phyloP scores from a whole-genome alignment of 2,329 filamentous ascomycete species.

The Elsinoe arachidis region DNA sequence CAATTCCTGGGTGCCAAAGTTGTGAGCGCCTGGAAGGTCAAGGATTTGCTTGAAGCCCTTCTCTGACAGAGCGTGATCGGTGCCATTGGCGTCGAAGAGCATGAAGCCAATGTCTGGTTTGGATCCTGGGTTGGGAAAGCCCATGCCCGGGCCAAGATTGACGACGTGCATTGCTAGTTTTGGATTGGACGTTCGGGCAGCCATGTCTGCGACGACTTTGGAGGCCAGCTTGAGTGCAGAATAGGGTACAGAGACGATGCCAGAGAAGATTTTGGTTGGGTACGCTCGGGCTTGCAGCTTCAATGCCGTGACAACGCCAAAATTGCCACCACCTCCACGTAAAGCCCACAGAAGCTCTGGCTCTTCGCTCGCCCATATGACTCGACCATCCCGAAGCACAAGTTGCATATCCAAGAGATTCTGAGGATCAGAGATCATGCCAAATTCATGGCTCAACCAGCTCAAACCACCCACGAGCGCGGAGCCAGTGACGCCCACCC shows the following conservation, averaged over 20 bases:
- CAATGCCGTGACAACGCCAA: slow-evolving; percentile 24
- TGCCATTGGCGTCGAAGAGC: slow-evolving; percentile 26
- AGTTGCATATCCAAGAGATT: slow-evolving; percentile 35
- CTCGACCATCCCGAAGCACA: slow-evolving; percentile 30
- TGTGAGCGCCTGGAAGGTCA: slow-evolving; percentile 21
- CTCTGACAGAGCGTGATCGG: slow-evolving; percentile 24
- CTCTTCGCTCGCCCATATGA: slow-evolving; percentile 32
- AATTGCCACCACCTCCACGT: slow-evolving; percentile 33
- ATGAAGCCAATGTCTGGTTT: slow-evolving; percentile 22
- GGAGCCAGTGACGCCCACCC: slow-evolving; percentile 33
- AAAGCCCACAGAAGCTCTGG: slow-evolving; percentile 36
- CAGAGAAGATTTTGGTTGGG: slow-evolving; percentile 21
- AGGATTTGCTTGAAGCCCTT: slow-evolving; percentile 25
- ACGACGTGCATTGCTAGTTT: slow-evolving; percentile 26
- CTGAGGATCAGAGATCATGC: slow-evolving; percentile 32
- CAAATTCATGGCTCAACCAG: slow-evolving; percentile 33
- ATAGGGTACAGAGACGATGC: slow-evolving; percentile 20
- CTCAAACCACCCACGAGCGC: slow-evolving; percentile 32
- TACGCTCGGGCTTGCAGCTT: slow-evolving; percentile 25
- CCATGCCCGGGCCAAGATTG: slow-evolving; percentile 21
- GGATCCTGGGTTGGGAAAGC: slow-evolving; percentile 18
- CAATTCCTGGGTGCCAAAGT: slow-evolving; percentile 20
- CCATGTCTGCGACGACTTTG: slow-evolving; percentile 21
- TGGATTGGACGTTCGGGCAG: slow-evolving; percentile 20
- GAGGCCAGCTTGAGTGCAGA: slow-evolving; percentile 19